Conservation (phyloP, 495 filamentous ascomycete genomes). For the Letharia columbiana region DNA sequence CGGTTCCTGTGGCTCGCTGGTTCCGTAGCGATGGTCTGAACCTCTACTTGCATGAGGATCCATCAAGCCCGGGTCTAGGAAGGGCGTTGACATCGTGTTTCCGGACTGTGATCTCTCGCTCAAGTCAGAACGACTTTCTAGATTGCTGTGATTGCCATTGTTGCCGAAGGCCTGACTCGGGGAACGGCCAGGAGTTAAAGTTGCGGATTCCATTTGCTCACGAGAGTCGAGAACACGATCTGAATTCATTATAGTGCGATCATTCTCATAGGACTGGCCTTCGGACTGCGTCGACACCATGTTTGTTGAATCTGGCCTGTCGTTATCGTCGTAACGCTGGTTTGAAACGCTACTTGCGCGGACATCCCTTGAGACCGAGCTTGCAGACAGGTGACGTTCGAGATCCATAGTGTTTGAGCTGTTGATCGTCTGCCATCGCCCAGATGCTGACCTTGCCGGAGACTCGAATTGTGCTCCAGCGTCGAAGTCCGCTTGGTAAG, state of each 20-base stretch:
- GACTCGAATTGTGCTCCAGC: conserved; percentile 4
- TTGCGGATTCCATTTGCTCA: background rate
- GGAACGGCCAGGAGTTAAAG: background rate
- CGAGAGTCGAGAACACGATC: background rate
- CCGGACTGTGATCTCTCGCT: background rate
- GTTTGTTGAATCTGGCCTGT: background rate
- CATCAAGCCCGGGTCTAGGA: background rate
- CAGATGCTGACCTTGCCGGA: background rate
- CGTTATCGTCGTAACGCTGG: background rate
- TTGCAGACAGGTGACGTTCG: conserved; percentile 1
- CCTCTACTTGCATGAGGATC: background rate
- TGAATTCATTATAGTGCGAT: background rate
- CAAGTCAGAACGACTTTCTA: background rate
- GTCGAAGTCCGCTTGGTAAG: conserved; percentile 5
- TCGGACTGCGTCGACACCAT: background rate
- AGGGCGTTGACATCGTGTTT: background rate
- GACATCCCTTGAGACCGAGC: background rate
- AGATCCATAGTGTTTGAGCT: background rate
- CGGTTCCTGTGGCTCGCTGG: background rate
- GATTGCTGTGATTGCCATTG: background rate
- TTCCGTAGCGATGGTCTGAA: background rate
- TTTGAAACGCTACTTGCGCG: background rate
- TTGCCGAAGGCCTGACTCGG: background rate
- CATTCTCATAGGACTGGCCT: background rate
- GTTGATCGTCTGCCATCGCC: background rate